Evolutionary conservation across 75 land plant species (phyloP).

Genomic region (Ceratopteris richardii): DNA sequence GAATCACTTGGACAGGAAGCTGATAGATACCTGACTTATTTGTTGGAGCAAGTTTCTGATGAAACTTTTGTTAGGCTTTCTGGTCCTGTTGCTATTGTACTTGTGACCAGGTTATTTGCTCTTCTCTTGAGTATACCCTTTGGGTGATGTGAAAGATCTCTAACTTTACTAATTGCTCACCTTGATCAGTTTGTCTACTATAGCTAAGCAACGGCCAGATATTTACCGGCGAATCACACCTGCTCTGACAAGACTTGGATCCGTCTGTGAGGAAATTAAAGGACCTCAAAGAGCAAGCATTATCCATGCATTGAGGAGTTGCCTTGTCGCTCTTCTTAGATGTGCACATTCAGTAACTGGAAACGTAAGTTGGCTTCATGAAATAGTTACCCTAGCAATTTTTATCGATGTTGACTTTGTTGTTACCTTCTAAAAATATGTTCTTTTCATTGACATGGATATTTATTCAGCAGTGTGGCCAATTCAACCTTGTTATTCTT

Average conservation of each 20-base stretch:
- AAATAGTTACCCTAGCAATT: constrained; percentile 2
- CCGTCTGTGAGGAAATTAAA: constrained; percentile 47
- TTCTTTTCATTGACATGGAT: too few relatives aligned
- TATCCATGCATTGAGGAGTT: constrained; percentile 63
- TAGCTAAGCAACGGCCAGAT: constrained; percentile 82
- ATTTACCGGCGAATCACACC: constrained; percentile 91
- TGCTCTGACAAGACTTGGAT: constrained; percentile 68
- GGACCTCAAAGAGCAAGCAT: constrained; percentile 51
- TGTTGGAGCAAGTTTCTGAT: constrained; percentile 77
- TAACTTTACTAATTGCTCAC: not conserved
- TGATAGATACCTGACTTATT: constrained; percentile 49
- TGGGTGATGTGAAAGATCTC: not conserved
- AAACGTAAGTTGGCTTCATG: constrained; percentile 64
- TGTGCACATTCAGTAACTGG: constrained; percentile 68
- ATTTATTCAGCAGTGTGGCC: too few relatives aligned
- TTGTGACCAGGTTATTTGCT: constrained; percentile 74
- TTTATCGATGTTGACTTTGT: not conserved
- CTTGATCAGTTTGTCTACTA: constrained; percentile 66
- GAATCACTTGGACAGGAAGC: constrained; percentile 80
- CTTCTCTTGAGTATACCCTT: not conserved
- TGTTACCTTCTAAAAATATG: too few relatives aligned
- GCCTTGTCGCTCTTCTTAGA: constrained; percentile 54
- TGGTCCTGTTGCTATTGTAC: constrained; percentile 66
- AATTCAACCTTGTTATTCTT: too few relatives aligned
- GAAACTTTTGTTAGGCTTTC: constrained; percentile 54